A percentile compares a stretch with the other conserved stretches of the same genome.
These are phyloP conservation scores for Xylaria telfairii DNA, from an alignment of 495 filamentous ascomycete genomes.

Conservation along the genomic window DNA sequence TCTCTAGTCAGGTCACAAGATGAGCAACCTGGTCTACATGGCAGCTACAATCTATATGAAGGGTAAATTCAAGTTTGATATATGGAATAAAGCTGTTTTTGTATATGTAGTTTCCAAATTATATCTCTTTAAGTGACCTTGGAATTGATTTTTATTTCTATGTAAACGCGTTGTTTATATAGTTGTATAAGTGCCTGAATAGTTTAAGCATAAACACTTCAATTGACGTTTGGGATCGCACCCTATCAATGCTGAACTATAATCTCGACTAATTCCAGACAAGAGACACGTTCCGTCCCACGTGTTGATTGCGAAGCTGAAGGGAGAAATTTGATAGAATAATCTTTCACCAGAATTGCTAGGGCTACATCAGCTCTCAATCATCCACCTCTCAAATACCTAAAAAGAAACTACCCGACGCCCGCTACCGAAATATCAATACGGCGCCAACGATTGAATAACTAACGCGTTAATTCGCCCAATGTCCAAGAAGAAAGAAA, in stretches of 20 bases:
- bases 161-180: background rate
- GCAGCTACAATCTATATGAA: background rate
- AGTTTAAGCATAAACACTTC: background rate
- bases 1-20: too few species aligned
- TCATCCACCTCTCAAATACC: background rate
- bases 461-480: background rate
- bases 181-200: background rate
- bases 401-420: background rate
- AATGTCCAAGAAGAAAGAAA: background rate
- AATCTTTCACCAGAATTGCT: background rate
- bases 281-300: background rate
- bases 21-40: too few species aligned
- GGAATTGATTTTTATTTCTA: background rate
- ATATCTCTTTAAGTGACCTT: background rate
- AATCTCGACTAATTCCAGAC: background rate
- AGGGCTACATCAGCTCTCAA: background rate
- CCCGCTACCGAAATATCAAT: background rate
- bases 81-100: background rate
- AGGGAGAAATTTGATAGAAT: background rate
- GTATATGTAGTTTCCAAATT: background rate
- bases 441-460: background rate
- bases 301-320: background rate
- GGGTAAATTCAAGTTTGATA: background rate
- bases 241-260: too few species aligned
- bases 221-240: background rate